phyloP scores from a whole-genome alignment of 768 basidiomycete genomes.

The Heimioporus sp. region DNA sequence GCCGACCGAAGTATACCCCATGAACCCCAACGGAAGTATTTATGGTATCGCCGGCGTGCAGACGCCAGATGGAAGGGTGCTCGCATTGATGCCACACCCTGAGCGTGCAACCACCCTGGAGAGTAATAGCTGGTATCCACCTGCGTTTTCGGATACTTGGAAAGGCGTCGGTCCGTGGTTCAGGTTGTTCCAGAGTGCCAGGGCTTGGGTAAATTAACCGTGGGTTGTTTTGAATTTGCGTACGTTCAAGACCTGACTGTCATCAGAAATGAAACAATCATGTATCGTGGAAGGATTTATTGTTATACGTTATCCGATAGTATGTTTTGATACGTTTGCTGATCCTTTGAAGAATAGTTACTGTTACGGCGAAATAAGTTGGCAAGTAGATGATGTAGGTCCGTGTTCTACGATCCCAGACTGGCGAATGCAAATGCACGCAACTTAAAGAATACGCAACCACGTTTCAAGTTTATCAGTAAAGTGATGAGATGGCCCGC shows the following conservation, averaged over 20 bases:
- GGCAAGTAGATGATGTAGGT: too few species aligned
- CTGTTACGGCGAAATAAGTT: neutral
- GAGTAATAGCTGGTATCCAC: conserved; percentile 91
- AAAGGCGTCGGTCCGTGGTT: conserved; percentile 90
- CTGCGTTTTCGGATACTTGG: conserved; percentile 56
- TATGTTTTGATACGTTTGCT: neutral
- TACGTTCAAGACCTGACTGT: too few species aligned
- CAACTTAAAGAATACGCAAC: too few species aligned
- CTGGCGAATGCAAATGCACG: too few species aligned
- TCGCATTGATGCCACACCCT: conserved; percentile 97
- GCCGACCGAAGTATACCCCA: conserved; percentile 72
- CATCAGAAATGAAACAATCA: too few species aligned
- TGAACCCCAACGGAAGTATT: conserved; percentile 85
- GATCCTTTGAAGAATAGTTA: neutral
- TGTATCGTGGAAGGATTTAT: neutral
- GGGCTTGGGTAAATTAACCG: conserved; percentile 52
- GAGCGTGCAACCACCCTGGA: conserved; percentile 80
- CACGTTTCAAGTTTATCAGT: too few species aligned
- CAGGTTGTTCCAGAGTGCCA: conserved; percentile 88
- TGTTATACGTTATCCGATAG: conserved; percentile 3
- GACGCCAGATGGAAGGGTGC: conserved; percentile 82
- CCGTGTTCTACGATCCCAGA: too few species aligned
- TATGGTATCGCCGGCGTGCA: conserved; percentile 88
- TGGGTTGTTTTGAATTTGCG: conserved; percentile 8
- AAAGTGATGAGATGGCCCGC: too few species aligned